These are phyloP conservation scores for Trichoderma koningii DNA, from an alignment of 2,329 filamentous ascomycete genomes.

Conservation along the genomic window DNA sequence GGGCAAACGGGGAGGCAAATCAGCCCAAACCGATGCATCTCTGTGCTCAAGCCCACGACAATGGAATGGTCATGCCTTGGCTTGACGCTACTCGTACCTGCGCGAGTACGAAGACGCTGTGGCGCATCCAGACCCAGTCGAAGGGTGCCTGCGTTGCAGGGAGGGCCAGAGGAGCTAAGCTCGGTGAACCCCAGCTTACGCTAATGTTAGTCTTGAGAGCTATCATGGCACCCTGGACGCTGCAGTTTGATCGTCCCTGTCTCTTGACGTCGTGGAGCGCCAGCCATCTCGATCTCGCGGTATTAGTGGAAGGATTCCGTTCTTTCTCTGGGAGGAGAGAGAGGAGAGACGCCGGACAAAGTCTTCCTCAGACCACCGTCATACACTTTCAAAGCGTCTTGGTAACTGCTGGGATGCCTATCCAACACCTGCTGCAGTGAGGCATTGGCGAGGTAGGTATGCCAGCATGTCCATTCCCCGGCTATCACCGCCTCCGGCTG, in stretches of 20 bases:
- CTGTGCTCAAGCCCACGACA: background rate
- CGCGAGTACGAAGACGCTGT: background rate
- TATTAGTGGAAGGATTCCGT: background rate
- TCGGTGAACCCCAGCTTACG: slow-evolving; percentile 18
- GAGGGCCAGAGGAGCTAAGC: background rate
- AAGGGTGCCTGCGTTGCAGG: slow-evolving; percentile 16
- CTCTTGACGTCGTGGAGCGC: slow-evolving; percentile 20
- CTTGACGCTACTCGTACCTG: background rate
- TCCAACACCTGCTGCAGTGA: background rate
- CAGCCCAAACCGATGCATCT: background rate
- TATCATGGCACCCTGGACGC: slow-evolving; percentile 17
- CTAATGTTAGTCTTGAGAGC: slow-evolving; percentile 16
- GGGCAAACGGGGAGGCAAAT: background rate
- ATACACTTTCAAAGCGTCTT: background rate
- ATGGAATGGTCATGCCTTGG: slow-evolving; percentile 6
- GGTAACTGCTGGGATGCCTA: background rate
- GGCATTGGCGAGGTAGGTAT: background rate
- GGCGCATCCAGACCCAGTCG: slow-evolving; percentile 13
- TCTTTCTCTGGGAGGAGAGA: background rate
- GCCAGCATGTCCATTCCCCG: background rate
- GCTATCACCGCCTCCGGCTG: background rate
- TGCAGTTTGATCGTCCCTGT: slow-evolving; percentile 17
- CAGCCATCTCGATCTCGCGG: slow-evolving; percentile 18
- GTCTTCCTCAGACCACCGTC: background rate
- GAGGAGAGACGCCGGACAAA: background rate